Percentiles rank a stretch among this genome's conserved stretches.
Conservation (phyloP, 2,329 filamentous ascomycete genomes). For the Sarocladium brachiariae region DNA sequence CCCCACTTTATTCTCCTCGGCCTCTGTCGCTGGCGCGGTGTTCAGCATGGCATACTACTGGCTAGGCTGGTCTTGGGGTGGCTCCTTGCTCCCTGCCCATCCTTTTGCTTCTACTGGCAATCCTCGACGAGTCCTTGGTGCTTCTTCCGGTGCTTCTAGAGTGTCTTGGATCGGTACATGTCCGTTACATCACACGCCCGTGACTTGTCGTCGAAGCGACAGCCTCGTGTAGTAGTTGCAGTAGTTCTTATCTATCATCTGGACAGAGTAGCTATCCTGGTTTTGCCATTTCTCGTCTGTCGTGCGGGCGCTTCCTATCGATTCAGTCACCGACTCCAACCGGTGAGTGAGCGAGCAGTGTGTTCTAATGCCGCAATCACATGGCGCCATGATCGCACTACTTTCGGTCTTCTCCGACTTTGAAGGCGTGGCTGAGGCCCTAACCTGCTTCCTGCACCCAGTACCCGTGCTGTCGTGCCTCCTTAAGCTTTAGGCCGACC, state of each 20-base stretch:
- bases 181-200: neutral
- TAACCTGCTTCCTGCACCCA: too few species aligned
- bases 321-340: neutral
- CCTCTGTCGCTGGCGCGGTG: neutral
- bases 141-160: neutral
- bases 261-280: too few species aligned
- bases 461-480: too few species aligned
- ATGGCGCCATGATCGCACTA: slow-evolving; percentile 1
- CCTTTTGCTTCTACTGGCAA: neutral
- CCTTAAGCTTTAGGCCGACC: too few species aligned
- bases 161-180: neutral
- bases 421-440: neutral
- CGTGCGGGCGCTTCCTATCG: slow-evolving; percentile 6
- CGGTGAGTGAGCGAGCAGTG: neutral
- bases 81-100: too few species aligned
- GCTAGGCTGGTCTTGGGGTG: too few species aligned
- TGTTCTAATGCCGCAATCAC: neutral
- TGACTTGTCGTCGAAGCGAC: too few species aligned
- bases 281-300: neutral
- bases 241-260: too few species aligned
- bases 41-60: too few species aligned
- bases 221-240: too few species aligned
- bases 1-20: neutral
- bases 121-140: neutral
- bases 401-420: slow-evolving; percentile 7